Conservation (phyloP, 2,329 filamentous ascomycete species). For the Aspergillus texensis region DNA sequence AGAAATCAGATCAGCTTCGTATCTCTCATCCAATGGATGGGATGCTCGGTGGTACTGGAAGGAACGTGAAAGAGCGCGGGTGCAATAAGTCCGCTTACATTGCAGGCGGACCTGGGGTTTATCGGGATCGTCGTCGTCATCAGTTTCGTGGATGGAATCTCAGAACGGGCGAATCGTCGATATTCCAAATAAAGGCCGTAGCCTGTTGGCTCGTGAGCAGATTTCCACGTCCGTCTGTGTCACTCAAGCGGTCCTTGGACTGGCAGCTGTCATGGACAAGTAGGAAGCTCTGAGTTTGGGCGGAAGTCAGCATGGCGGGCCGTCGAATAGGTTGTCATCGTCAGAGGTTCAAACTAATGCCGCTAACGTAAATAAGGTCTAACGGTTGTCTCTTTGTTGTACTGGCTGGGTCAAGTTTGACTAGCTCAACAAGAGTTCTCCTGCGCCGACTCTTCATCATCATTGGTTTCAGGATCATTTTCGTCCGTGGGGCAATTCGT, state of each 20-base stretch:
- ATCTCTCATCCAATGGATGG: slow-evolving; percentile 7
- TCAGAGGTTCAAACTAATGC: background rate
- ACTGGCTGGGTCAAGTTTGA: slow-evolving; percentile 2
- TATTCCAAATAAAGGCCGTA: background rate
- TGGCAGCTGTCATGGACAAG: slow-evolving; percentile 4
- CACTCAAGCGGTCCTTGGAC: background rate
- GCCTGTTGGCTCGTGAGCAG: background rate
- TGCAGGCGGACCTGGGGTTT: slow-evolving; percentile 13
- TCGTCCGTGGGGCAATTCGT: background rate
- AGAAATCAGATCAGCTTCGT: slow-evolving; percentile 7
- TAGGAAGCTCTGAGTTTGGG: slow-evolving; percentile 4
- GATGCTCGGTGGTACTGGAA: background rate
- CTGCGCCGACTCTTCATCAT: background rate
- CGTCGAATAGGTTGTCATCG: slow-evolving; percentile 3
- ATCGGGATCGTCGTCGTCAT: background rate
- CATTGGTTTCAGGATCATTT: background rate
- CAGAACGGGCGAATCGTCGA: background rate
- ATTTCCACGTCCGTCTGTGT: background rate
- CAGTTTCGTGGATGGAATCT: background rate
- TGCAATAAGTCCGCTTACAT: slow-evolving; percentile 23
- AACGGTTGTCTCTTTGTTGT: background rate
- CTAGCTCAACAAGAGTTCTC: background rate
- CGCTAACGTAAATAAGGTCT: slow-evolving; percentile 4
- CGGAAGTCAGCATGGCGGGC: slow-evolving; percentile 9
- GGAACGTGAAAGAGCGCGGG: slow-evolving; percentile 9